These are phyloP conservation scores for Mycena haematopus DNA, from an alignment of 768 basidiomycete genomes.

Conservation along the genomic window DNA sequence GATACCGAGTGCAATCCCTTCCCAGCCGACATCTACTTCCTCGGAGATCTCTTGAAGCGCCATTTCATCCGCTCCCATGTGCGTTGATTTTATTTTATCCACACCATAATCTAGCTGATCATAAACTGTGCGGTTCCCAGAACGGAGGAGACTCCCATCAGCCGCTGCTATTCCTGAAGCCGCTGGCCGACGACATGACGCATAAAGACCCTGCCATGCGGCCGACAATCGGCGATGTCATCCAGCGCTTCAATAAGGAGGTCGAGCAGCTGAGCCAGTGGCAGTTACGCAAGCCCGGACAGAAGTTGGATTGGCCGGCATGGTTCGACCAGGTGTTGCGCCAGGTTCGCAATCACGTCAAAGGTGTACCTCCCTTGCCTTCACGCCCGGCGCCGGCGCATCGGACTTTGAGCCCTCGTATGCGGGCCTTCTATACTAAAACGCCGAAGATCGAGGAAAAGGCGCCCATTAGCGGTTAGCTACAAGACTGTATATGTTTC, in stretches of 20 bases:
- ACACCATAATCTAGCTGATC: not conserved
- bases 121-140: not conserved
- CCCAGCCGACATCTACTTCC: conserved; percentile 40
- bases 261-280: conserved; percentile 24
- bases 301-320: conserved; percentile 14
- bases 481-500: not conserved
- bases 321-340: conserved; percentile 25
- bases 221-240: conserved; percentile 37
- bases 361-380: conserved; percentile 19
- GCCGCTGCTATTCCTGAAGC: conserved; percentile 37
- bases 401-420: conserved; percentile 13
- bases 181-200: conserved; percentile 37
- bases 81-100: conserved; percentile 1
- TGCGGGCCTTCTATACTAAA: conserved; percentile 26
- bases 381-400: not conserved
- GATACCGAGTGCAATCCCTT: conserved; percentile 37
- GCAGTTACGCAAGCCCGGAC: conserved; percentile 34
- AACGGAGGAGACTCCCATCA: conserved; percentile 8
- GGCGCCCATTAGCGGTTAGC: not conserved
- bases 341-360: conserved; percentile 10
- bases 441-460: conserved; percentile 33
- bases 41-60: conserved; percentile 38
- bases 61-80: conserved; percentile 32
- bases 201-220: conserved; percentile 36
- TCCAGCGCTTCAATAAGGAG: conserved; percentile 32